Conservation (phyloP, 2,329 filamentous ascomycete species). For the Penicillium glabrum region DNA sequence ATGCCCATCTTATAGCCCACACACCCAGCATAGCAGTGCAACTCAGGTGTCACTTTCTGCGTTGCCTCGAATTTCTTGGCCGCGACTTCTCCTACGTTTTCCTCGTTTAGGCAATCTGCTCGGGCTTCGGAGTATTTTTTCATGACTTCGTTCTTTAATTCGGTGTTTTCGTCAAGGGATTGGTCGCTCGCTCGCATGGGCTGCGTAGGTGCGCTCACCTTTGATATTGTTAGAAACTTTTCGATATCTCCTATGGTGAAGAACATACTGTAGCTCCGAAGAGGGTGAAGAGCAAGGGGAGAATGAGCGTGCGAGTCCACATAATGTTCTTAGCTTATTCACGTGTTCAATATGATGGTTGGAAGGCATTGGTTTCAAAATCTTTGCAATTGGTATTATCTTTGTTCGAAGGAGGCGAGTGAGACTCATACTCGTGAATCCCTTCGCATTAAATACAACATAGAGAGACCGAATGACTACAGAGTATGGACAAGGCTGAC, state of each 20-base stretch:
- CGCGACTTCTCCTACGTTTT: not conserved
- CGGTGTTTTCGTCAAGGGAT: not conserved
- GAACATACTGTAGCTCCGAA: not conserved
- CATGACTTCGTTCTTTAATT: not conserved
- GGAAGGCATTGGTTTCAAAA: not conserved
- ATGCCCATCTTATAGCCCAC: not conserved
- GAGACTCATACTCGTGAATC: not conserved
- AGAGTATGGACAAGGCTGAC: not conserved
- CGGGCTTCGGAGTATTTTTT: not conserved
- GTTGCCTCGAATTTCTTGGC: not conserved
- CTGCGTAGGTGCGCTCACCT: not conserved
- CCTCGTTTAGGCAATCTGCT: not conserved
- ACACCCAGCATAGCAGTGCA: not conserved
- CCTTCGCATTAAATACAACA: not conserved
- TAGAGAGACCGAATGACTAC: not conserved
- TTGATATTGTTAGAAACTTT: not conserved
- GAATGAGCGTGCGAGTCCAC: not conserved
- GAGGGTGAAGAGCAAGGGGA: not conserved
- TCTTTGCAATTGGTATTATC: not conserved
- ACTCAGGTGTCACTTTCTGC: not conserved
- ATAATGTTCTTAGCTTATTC: not conserved
- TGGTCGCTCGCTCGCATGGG: not conserved
- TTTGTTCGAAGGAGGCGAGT: not conserved
- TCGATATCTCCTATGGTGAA: not conserved
- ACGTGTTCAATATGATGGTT: not conserved